Conservation (phyloP, 129 eudicot species). For the Smallanthus sonchifolius region DNA sequence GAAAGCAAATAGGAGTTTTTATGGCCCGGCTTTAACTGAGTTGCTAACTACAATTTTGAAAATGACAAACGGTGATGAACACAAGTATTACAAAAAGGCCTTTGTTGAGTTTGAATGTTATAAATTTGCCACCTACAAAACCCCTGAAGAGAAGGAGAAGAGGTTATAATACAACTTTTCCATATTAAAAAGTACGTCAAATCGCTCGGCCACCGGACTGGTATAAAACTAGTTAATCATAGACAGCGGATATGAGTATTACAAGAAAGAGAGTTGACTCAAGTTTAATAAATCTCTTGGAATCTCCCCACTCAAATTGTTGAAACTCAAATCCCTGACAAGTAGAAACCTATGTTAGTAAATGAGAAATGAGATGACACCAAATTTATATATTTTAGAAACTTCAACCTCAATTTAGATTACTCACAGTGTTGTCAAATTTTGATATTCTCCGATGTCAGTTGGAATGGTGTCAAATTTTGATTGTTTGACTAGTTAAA, state of each 20-base stretch:
- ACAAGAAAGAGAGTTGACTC: constrained; percentile 54
- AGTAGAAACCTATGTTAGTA: constrained; percentile 7
- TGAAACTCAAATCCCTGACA: constrained; percentile 87
- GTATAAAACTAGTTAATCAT: too few relatives aligned
- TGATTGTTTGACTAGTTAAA: neutral
- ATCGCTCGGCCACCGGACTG: too few relatives aligned
- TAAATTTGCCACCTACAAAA: too few relatives aligned
- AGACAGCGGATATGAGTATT: constrained; percentile 21
- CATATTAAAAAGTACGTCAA: too few relatives aligned
- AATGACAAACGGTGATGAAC: too few relatives aligned
- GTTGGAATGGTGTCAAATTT: constrained; percentile 65
- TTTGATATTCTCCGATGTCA: constrained; percentile 44
- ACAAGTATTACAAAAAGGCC: too few relatives aligned
- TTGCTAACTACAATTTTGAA: too few relatives aligned
- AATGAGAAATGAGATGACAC: neutral
- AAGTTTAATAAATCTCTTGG: constrained; percentile 57
- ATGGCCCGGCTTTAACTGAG: too few relatives aligned
- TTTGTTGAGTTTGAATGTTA: too few relatives aligned
- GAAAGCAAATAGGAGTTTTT: too few relatives aligned
- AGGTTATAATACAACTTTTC: too few relatives aligned
- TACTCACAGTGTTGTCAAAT: constrained; percentile 57
- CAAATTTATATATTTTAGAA: neutral
- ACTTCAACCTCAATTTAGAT: neutral
- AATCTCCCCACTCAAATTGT: constrained; percentile 58
- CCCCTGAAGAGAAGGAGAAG: too few relatives aligned